A percentile compares a stretch with the other conserved stretches of the same genome.
Evolutionary conservation across 2,329 filamentous ascomycete species (phyloP).

Genomic region (Colletotrichum camelliae): DNA sequence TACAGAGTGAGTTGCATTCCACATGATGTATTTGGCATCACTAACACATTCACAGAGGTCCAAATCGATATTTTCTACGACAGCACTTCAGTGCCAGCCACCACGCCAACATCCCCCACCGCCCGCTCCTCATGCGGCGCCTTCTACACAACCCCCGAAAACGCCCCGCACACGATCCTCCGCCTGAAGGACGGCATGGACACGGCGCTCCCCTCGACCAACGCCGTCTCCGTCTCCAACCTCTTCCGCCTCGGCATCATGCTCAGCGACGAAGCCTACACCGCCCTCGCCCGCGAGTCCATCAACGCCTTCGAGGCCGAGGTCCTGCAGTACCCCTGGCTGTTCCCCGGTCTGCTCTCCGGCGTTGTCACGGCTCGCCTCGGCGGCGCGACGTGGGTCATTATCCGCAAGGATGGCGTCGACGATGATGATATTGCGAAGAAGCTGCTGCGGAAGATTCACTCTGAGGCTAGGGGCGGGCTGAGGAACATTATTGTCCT

Average conservation of each 20-base stretch:
- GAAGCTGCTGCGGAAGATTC: slow-evolving; percentile 22
- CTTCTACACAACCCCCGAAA: slow-evolving; percentile 74
- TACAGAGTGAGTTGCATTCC: slow-evolving; percentile 68
- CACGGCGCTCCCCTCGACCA: slow-evolving; percentile 86
- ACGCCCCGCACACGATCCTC: slow-evolving; percentile 75
- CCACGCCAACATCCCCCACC: slow-evolving; percentile 38
- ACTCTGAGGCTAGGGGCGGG: slow-evolving; percentile 30
- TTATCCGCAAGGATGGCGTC: slow-evolving; percentile 22
- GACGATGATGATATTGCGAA: slow-evolving; percentile 12
- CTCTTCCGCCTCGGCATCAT: slow-evolving; percentile 80
- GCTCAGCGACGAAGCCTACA: slow-evolving; percentile 69
- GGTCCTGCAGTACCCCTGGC: slow-evolving; percentile 89
- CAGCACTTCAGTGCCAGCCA: slow-evolving; percentile 33
- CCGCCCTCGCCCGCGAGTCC: slow-evolving; percentile 71
- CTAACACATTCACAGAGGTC: slow-evolving; percentile 52
- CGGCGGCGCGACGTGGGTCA: slow-evolving; percentile 58
- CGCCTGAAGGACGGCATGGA: slow-evolving; percentile 96
- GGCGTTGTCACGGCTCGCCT: slow-evolving; percentile 77
- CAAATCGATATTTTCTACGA: slow-evolving; percentile 85
- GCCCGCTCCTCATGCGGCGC: slow-evolving; percentile 55
- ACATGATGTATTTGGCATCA: slow-evolving; percentile 15
- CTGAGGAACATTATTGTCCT: slow-evolving; percentile 30
- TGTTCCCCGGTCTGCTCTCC: slow-evolving; percentile 83
- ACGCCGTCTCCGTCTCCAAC: slow-evolving; percentile 86
- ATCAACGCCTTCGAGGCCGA: slow-evolving; percentile 89